Base-by-base conservation (phyloP, 495 filamentous ascomycete genomes). In the Rostrohypoxylon terebratum region DNA sequence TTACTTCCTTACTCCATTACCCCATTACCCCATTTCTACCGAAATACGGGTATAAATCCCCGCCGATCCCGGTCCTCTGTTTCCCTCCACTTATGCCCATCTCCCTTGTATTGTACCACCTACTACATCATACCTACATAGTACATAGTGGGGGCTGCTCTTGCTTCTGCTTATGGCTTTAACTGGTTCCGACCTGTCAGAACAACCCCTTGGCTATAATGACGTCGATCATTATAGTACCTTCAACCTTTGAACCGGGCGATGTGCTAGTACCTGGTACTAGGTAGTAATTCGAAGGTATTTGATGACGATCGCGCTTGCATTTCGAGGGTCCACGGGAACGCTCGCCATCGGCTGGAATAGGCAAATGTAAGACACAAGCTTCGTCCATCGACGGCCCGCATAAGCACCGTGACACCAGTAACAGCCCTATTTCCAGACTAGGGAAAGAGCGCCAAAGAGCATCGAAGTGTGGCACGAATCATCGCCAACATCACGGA, bases 181-280 rank as follows among this genome's bases (percentile, higher is more conserved):
- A 2, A 2, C 9, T 53, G 18, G 13, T 18, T 18, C 31, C 31
- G 31, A 34, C 62, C 63, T 54, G 25, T 31, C 28, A 55, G 48
- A 34, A n/a, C 6, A 33, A 18, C 3, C 40, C 38, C 58, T 59
- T 62, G 58, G 63, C 51, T 65, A 63, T 66, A 59, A 69, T 69
- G 71, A 74, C 71, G 66, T 74, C 63, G 71, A 70, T 70, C 66
- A 14, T 34, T 64, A 55, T 21, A n/a, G n/a, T n/a, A n/a, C n/a
- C n/a, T n/a, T n/a, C n/a, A n/a, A n/a, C 58, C 33, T 66, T 45
- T 66, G 66, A 67, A 28, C 58, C 62, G 66, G 66, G 21, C 18
- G n/a, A n/a, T n/a, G n/a, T n/a, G n/a, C n/a, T n/a, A n/a, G n/a
- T n/a, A n/a, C n/a, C n/a, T n/a, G n/a, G n/a, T n/a, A n/a, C n/a